Evolutionary conservation across 805 yeast species (phyloP).

Genomic region (Cyberlindnera amylophila): DNA sequence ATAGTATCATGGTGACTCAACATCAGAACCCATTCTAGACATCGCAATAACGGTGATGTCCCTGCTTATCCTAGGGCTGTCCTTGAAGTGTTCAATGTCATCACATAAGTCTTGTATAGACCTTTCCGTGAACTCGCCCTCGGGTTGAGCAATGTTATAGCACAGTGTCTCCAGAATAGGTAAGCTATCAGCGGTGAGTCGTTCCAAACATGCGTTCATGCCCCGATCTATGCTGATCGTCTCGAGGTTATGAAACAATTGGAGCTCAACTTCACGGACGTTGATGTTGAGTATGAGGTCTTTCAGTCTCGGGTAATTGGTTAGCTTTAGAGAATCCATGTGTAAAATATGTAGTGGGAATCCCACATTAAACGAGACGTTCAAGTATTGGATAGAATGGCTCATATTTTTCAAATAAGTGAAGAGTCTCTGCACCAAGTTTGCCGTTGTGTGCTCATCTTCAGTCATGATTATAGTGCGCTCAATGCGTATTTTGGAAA

Average conservation of each 20-base stretch:
- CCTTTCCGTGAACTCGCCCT: neutral
- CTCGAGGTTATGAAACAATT: too few species aligned
- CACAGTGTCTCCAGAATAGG: slow-evolving; percentile 5
- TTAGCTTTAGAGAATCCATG: slow-evolving; percentile 1
- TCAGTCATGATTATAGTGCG: neutral
- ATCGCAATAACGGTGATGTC: too few species aligned
- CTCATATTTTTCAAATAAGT: neutral
- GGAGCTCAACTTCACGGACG: slow-evolving; percentile 2
- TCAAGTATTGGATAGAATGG: too few species aligned
- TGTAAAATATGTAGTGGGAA: too few species aligned
- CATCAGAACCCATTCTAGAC: neutral
- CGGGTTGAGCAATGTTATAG: slow-evolving; percentile 4
- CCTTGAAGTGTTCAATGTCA: slow-evolving; percentile 8
- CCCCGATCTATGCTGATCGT: too few species aligned
- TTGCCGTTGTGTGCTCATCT: neutral
- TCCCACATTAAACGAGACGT: too few species aligned
- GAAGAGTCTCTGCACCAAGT: slow-evolving; percentile 1
- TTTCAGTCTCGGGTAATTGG: slow-evolving; percentile 1
- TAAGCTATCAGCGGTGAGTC: slow-evolving; percentile 2
- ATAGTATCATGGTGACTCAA: too few species aligned
- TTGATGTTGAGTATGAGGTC: slow-evolving; percentile 4
- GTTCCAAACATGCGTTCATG: too few species aligned
- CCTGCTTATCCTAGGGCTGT: neutral
- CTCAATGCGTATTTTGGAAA: neutral
- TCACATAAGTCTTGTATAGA: slow-evolving; percentile 10